Evolutionary conservation across 257 asterid species (phyloP).

Genomic region (Cruciata laevipes): DNA sequence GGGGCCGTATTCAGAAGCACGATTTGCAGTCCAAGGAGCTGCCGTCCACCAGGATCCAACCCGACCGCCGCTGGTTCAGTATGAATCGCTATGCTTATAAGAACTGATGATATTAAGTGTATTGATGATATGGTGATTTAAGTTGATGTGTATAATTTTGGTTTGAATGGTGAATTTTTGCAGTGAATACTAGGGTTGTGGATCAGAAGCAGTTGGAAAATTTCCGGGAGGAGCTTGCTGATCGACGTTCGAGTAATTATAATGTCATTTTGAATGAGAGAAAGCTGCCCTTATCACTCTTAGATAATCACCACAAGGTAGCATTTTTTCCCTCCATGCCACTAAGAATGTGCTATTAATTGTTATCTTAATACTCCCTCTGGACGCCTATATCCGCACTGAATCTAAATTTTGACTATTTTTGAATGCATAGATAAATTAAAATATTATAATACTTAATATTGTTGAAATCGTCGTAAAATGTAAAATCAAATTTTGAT

Average conservation of each 20-base stretch:
- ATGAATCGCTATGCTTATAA: too few species aligned
- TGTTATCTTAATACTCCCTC: not conserved
- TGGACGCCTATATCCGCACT: too few species aligned
- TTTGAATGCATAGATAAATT: too few species aligned
- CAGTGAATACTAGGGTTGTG: constrained; percentile 84
- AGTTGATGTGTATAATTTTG: not conserved
- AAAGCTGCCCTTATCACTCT: constrained; percentile 81
- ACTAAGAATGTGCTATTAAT: not conserved
- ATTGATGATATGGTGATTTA: not conserved
- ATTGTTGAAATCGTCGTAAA: too few species aligned
- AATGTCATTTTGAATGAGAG: constrained; percentile 82
- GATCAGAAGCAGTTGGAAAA: constrained; percentile 75
- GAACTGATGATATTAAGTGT: not conserved
- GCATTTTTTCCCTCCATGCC: not conserved
- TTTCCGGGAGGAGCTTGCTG: constrained; percentile 77
- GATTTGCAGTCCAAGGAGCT: constrained; percentile 87
- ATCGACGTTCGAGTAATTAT: constrained; percentile 72
- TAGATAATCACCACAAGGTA: constrained; percentile 91
- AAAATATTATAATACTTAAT: too few species aligned
- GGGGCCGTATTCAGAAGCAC: constrained; percentile 54
- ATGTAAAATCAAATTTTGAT: too few species aligned
- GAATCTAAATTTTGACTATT: too few species aligned
- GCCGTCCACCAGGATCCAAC: constrained; percentile 89
- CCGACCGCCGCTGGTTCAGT: constrained; percentile 97
- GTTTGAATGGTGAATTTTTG: constrained; percentile 10